A percentile compares a stretch with the other conserved stretches of the same genome.
Conservation (phyloP, 345 rosid species). For the Eucalyptus caleyi region DNA sequence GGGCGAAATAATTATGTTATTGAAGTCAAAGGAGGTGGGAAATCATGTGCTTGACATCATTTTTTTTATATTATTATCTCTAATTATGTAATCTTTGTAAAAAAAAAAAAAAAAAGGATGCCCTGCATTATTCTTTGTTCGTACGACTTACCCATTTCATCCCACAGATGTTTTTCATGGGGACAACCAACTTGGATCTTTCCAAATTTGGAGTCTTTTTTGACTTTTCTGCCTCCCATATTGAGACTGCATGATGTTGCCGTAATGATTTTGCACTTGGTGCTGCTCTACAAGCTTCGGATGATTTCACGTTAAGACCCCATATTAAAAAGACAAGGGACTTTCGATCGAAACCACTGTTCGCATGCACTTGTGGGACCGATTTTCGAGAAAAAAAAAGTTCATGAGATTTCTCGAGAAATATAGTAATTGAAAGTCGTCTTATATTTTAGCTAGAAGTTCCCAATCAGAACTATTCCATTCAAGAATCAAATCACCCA, state of each 20-base stretch:
- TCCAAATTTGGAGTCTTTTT: too few relatives aligned
- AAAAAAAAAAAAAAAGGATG: neutral
- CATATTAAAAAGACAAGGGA: neutral
- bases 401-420: neutral
- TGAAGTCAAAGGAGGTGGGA: neutral
- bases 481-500: neutral
- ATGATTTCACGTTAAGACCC: neutral
- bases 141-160: neutral
- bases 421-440: neutral
- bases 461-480: fast-evolving
- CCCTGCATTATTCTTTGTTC: neutral
- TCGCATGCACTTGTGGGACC: neutral
- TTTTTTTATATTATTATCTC: neutral
- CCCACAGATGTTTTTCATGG: neutral
- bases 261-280: neutral
- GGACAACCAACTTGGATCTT: neutral
- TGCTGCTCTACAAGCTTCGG: neutral
- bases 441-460: neutral
- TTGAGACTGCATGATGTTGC: neutral
- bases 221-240: too few relatives aligned
- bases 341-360: neutral
- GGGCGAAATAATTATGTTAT: neutral
- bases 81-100: neutral
- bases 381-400: neutral
- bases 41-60: neutral